phyloP scores from a whole-genome alignment of 2,329 filamentous ascomycete genomes.

The Colletotrichum liriopes region DNA sequence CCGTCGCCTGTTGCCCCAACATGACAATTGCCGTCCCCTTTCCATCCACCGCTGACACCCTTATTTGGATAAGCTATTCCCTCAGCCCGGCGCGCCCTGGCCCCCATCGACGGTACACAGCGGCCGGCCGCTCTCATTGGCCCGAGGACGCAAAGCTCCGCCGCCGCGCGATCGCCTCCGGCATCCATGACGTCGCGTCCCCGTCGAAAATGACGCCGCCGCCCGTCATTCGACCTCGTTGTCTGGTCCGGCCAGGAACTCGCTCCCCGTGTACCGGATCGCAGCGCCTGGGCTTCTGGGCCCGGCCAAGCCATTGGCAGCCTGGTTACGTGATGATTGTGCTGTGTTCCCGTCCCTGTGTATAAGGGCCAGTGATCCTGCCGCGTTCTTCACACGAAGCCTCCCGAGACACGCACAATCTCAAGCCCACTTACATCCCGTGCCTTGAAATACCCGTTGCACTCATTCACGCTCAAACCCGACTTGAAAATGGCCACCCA shows the following conservation, averaged over 20 bases:
- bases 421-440: not conserved
- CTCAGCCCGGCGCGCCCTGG: slow-evolving; percentile 14
- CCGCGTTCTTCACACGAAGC: not conserved
- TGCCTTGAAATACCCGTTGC: not conserved
- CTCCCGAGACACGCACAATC: not conserved
- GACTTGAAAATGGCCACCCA: slow-evolving; percentile 69
- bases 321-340: not conserved
- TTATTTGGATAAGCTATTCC: not conserved
- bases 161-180: slow-evolving; percentile 15
- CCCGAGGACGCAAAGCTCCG: slow-evolving; percentile 7
- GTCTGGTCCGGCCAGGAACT: not conserved
- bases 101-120: not conserved
- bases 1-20: not conserved
- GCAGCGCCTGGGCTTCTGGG: too few species aligned
- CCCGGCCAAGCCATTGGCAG: not conserved
- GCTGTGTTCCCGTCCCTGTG: not conserved
- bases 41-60: not conserved
- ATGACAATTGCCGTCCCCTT: slow-evolving; percentile 4
- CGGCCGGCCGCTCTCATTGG: slow-evolving; percentile 23
- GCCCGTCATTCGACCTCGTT: slow-evolving; percentile 28
- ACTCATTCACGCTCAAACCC: not conserved
- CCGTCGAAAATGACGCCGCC: slow-evolving; percentile 31
- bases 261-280: not conserved
- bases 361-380: slow-evolving; percentile 1
- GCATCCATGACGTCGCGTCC: slow-evolving; percentile 37